phyloP scores from a whole-genome alignment of 176 grass and related monocot genomes.

The Musa schizocarpa region DNA sequence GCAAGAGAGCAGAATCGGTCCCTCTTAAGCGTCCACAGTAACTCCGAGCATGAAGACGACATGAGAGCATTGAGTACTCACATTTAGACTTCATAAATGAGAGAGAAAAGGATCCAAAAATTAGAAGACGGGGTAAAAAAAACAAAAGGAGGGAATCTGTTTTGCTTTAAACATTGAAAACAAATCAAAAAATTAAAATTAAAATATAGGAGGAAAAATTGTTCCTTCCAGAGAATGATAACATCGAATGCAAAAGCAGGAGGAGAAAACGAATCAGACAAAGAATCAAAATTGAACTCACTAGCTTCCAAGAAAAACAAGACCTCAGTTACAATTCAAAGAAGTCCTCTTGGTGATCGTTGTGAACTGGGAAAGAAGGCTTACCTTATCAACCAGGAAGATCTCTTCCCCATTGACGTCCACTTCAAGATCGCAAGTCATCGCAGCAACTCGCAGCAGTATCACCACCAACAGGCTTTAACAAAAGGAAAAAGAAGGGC shows the following conservation, averaged over 20 bases:
- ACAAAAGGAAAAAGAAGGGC: not conserved
- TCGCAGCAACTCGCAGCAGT: not conserved
- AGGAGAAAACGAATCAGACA: not conserved
- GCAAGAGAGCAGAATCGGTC: constrained; percentile 3
- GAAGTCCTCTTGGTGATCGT: not conserved
- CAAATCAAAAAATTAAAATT: not conserved
- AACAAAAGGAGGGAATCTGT: not conserved
- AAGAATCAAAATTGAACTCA: not conserved
- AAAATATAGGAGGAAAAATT: no score
- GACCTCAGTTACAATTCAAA: no score
- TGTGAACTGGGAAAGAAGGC: not conserved
- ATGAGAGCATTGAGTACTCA: constrained; percentile 21
- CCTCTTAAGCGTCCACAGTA: not conserved
- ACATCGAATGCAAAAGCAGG: no score
- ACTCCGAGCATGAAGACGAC: not conserved
- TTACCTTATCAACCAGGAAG: constrained; percentile 76
- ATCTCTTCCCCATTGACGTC: constrained; percentile 76
- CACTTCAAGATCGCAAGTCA: constrained; percentile 51
- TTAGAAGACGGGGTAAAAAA: not conserved
- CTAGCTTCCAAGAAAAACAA: no score
- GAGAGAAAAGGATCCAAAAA: not conserved
- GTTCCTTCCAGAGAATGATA: no score
- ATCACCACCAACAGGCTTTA: not conserved
- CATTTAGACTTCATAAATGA: constrained; percentile 22
- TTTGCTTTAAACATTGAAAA: not conserved